A percentile compares a stretch with the other conserved stretches of the same genome.
These are phyloP conservation scores for Solanum pennellii DNA, from an alignment of 257 asterid genomes.

Conservation along the genomic window DNA sequence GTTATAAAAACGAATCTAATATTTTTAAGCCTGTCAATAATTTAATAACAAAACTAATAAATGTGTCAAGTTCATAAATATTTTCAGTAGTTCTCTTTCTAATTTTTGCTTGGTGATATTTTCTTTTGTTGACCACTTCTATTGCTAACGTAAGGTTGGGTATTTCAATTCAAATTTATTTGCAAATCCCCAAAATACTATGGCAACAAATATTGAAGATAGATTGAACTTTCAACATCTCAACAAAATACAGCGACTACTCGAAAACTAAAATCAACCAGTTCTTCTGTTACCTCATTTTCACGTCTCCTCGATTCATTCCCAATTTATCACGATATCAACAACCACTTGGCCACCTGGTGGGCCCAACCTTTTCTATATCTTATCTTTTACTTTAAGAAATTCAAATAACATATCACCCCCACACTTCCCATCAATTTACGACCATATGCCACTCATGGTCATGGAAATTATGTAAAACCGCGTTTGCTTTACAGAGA, in stretches of 20 bases:
- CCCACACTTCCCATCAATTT: not conserved
- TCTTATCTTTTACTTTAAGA: not conserved
- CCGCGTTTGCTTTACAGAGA: not conserved
- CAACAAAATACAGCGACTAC: not conserved
- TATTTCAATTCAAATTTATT: not conserved
- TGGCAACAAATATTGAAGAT: not conserved
- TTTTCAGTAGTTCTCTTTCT: not conserved
- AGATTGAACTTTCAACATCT: not conserved
- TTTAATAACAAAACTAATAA: no score
- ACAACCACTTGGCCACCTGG: not conserved
- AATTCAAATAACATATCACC: not conserved
- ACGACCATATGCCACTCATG: not conserved
- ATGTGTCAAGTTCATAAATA: no score
- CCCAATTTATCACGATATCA: not conserved
- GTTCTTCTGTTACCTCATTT: not conserved
- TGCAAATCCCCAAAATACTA: not conserved
- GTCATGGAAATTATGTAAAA: not conserved
- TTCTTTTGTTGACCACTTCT: not conserved
- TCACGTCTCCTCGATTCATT: not conserved
- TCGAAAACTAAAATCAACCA: not conserved
- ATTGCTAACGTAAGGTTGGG: not conserved
- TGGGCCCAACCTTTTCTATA: not conserved
- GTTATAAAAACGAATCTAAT: no score
- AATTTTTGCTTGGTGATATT: not conserved
- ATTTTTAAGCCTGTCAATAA: no score